Percentiles rank a stretch among this genome's conserved stretches.
phyloP scores from a whole-genome alignment of 805 yeast genomes.

The Candida coleopterorum region DNA sequence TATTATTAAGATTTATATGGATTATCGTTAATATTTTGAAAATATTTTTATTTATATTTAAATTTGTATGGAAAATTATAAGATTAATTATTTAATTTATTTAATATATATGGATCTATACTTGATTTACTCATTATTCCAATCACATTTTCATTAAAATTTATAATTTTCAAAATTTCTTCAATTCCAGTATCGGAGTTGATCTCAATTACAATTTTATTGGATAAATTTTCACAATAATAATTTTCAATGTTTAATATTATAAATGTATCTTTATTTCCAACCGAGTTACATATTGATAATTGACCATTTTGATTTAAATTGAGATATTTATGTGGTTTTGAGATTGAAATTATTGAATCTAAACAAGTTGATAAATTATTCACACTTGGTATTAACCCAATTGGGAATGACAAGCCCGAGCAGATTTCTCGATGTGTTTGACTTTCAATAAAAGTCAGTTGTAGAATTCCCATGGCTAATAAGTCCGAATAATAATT shows the following conservation, averaged over 20 bases:
- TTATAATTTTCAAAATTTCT: not conserved
- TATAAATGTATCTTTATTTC: conserved; percentile 47
- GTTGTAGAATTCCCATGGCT: conserved; percentile 40
- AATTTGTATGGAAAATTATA: conserved; percentile 19
- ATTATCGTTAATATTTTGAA: conserved; percentile 46
- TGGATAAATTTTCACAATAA: conserved; percentile 5
- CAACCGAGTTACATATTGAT: conserved; percentile 45
- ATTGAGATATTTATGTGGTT: conserved; percentile 45
- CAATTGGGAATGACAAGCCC: conserved; percentile 47
- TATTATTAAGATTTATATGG: conserved; percentile 53
- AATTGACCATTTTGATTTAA: conserved; percentile 46
- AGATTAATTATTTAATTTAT: conserved; percentile 2
- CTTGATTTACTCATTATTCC: conserved; percentile 41
- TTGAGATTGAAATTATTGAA: conserved; percentile 40
- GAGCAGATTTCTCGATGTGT: conserved; percentile 48
- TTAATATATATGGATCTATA: conserved; percentile 11
- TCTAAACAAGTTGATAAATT: conserved; percentile 34
- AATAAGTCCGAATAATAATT: conserved; percentile 47
- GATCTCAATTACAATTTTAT: conserved; percentile 3
- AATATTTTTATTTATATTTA: conserved; percentile 19
- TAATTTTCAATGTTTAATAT: conserved; percentile 24
- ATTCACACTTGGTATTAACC: conserved; percentile 30
- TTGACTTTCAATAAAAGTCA: conserved; percentile 44
- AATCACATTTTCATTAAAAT: conserved; percentile 15
- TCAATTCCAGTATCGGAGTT: not conserved